Evolutionary conservation across 192 early-diverging fungal species (phyloP), one percentile per base, ranked within the genome.

Genomic region (Allomyces arbusculus): DNA sequence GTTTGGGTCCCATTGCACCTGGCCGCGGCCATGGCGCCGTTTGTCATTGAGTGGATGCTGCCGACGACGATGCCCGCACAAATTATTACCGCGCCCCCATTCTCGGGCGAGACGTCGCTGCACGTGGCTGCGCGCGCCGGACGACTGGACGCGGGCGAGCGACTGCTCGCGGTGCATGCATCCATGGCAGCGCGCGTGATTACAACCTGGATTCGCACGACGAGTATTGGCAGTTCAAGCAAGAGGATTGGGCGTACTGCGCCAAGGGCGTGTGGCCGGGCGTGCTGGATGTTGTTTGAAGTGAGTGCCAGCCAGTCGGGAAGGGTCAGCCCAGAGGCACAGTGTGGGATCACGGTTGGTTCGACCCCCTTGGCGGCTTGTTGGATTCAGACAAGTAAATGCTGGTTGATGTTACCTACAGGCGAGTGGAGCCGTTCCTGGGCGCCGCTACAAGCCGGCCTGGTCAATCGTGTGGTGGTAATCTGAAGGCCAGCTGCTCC

Each of bases 131-230:
- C 76, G 8, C 66, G 66, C 28, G 61, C 70, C 23, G 64, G 69
- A 11, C 19, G 65, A 10, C 26, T 61, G 4, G 72, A 77, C 44
- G 55, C 72, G 11, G 64, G 64, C 74, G 71, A 74, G 20, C 40
- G 72, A 1, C 66, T 77, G 24, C 74, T 77, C 55, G 58, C 65
- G 28, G 72, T 72, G 44, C 61, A 1, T 65, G 63, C n/a, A 24
- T 74, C 40, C 44, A 74, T 44, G 76, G 74, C 67, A 66, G 70
- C 10, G 14, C 74, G 80, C 25, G n/a, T n/a, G 79, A 80, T 22
- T 69, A 76, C 14, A 84, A 93, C 33, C 70, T 73, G 6, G 83
- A 88, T 64, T 84, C 89, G 12, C 78, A 79, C 61, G 91, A 91
- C 50, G 67, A 64, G 23, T 78, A 77, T 63, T 87, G 85, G 83